These are phyloP conservation scores for Lathyrus tuberosus DNA, from an alignment of 306 rosid genomes.

Conservation along the genomic window DNA sequence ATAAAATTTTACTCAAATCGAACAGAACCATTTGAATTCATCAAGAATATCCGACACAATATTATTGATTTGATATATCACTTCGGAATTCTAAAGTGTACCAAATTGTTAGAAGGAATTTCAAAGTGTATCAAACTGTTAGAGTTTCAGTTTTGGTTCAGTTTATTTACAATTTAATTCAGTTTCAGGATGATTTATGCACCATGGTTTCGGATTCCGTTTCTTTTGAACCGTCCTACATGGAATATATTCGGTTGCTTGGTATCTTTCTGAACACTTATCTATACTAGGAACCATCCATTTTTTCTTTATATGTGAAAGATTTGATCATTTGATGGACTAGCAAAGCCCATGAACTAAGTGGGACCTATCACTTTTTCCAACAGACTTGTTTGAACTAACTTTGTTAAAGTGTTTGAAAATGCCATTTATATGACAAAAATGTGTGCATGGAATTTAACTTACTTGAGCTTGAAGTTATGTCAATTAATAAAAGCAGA, in stretches of 20 bases:
- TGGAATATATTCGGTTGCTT: slow-evolving; percentile 20
- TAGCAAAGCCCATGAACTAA: not conserved
- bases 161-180: no score
- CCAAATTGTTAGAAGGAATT: no score
- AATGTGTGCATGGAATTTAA: not conserved
- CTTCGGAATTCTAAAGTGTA: no score
- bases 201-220: no score
- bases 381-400: not conserved
- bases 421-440: not conserved
- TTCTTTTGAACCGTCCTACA: not conserved
- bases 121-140: no score
- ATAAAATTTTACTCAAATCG: no score
- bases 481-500: no score
- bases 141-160: no score
- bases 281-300: not conserved
- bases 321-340: not conserved
- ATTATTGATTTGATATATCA: no score
- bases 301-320: slow-evolving; percentile 15
- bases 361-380: slow-evolving; percentile 8
- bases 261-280: not conserved
- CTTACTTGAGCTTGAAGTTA: not conserved
- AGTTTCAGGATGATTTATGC: no score
- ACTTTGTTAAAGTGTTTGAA: not conserved
- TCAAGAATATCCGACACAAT: no score
- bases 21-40: no score